Conservation (phyloP, 805 yeast species). For the Saccharomycopsis amapae region DNA sequence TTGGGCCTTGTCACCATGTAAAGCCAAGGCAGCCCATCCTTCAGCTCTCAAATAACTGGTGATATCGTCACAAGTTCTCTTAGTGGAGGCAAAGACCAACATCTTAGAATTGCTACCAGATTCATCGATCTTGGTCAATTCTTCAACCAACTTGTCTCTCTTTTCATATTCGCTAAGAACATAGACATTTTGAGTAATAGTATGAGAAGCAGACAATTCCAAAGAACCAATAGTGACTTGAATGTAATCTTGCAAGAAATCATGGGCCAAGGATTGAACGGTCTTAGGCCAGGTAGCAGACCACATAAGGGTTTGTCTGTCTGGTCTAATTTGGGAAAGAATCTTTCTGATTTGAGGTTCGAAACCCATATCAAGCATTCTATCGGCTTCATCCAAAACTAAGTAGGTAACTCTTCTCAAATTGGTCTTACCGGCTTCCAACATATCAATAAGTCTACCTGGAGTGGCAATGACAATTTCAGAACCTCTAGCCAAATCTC, state of each 20-base stretch:
- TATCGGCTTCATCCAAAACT: constrained; percentile 98
- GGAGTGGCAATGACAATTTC: constrained; percentile 98
- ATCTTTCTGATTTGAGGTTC: constrained; percentile 99
- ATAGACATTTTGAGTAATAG: constrained; percentile 88
- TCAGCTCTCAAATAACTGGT: constrained; percentile 88
- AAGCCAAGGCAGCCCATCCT: constrained; percentile 98
- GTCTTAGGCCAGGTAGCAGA: constrained; percentile 99
- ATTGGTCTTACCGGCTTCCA: constrained; percentile 91
- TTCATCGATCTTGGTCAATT: constrained; percentile 64
- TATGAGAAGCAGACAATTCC: constrained; percentile 94
- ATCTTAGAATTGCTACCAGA: constrained; percentile 56
- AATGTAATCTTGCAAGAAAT: constrained; percentile 85
- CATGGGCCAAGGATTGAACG: constrained; percentile 87
- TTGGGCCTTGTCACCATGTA: constrained; percentile 98
- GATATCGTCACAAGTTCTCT: constrained; percentile 95
- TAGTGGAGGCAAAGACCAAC: constrained; percentile 90
- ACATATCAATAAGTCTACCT: constrained; percentile 97
- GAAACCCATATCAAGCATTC: constrained; percentile 99
- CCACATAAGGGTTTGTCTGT: constrained; percentile 99
- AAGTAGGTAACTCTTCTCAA: constrained; percentile 93
- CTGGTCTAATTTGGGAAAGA: constrained; percentile 97
- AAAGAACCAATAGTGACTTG: constrained; percentile 96
- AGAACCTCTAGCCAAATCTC: constrained; percentile 91
- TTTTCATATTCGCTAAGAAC: constrained; percentile 89
- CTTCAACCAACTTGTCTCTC: constrained; percentile 81